Evolutionary conservation across 306 rosid genomes (phyloP).

Genomic region (Echinosophora koreensis): DNA sequence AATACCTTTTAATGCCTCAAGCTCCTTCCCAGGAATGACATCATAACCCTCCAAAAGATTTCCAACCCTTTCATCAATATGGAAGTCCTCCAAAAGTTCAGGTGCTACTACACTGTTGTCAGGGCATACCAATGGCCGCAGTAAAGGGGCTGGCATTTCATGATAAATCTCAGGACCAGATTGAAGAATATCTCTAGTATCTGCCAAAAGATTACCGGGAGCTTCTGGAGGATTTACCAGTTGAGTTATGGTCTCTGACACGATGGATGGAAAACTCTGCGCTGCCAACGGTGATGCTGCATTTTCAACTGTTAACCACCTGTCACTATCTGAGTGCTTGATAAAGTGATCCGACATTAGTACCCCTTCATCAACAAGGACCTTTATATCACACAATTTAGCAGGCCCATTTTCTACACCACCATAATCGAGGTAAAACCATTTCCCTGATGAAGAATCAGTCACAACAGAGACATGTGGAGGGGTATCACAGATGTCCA

Average conservation of each 20-base stretch:
- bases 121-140: constrained; percentile 46
- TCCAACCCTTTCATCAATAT: constrained; percentile 85
- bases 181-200: constrained; percentile 65
- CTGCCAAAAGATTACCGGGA: constrained; percentile 87
- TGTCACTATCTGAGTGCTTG: constrained; percentile 88
- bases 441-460: constrained; percentile 77
- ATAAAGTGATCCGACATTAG: constrained; percentile 90
- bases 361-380: constrained; percentile 86
- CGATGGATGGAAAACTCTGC: constrained; percentile 70
- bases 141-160: constrained; percentile 47
- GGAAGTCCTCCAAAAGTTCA: constrained; percentile 67
- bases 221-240: constrained; percentile 97
- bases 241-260: constrained; percentile 78
- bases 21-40: constrained; percentile 89
- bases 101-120: constrained; percentile 47
- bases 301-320: constrained; percentile 97
- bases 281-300: constrained; percentile 85
- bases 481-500: constrained; percentile 99
- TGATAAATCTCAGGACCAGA: constrained; percentile 52
- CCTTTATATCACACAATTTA: constrained; percentile 78
- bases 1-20: constrained; percentile 82
- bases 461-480: constrained; percentile 83
- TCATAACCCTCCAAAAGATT: constrained; percentile 75
- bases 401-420: constrained; percentile 91
- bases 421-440: constrained; percentile 90